Percentiles rank a stretch among this genome's conserved stretches.
Evolutionary conservation across 345 rosid species (phyloP).

Genomic region (Salix arbutifolia): DNA sequence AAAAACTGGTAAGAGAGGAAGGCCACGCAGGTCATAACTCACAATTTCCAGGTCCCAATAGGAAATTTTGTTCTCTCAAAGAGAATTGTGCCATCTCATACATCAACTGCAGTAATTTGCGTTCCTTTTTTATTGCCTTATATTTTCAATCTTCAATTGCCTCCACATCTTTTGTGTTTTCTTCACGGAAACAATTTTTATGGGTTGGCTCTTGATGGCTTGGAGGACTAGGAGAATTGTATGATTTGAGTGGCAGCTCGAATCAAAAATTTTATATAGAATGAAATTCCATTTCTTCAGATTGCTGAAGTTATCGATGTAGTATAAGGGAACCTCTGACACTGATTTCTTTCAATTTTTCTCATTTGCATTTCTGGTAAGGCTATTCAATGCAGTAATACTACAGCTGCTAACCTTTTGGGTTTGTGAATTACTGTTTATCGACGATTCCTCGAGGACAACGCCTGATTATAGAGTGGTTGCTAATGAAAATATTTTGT

Average conservation of each 20-base stretch:
- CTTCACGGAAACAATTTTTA: background rate
- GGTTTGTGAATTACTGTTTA: too few species aligned
- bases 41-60: background rate
- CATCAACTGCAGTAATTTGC: slow-evolving; percentile 6
- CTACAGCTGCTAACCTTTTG: too few species aligned
- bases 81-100: slow-evolving; percentile 18
- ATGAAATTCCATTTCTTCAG: background rate
- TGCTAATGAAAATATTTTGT: too few species aligned
- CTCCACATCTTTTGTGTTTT: background rate
- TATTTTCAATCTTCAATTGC: background rate
- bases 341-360: background rate
- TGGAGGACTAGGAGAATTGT: background rate
- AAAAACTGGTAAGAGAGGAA: slow-evolving; percentile 64
- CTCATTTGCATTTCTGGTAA: background rate
- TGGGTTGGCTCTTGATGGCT: background rate
- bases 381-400: too few species aligned
- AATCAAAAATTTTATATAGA: background rate
- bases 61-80: slow-evolving; percentile 24
- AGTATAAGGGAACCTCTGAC: too few species aligned
- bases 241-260: background rate
- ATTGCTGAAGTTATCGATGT: background rate
- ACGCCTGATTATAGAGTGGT: too few species aligned
- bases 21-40: slow-evolving; percentile 59
- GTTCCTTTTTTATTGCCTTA: background rate
- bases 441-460: too few species aligned